Evolutionary conservation across 2,329 filamentous ascomycete species (phyloP), one percentile per base, ranked within the genome.

Genomic region (Aspergillus pseudonomiae): DNA sequence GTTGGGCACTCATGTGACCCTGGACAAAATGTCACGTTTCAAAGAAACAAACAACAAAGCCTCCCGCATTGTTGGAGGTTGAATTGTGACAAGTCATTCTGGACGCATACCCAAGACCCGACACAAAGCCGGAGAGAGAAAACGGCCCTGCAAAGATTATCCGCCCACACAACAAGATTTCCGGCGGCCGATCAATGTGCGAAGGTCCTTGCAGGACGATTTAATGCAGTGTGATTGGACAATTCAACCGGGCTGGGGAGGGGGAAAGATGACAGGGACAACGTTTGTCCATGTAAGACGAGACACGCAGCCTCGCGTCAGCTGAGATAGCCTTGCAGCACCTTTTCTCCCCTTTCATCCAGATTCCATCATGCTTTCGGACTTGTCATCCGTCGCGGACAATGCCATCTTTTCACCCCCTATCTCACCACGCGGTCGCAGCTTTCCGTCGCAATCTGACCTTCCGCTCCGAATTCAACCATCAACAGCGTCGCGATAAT

Each of bases 301-400:
- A 64, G 57, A 65, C 62, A 66, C 62, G 67, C 67, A 69, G 64
- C 50, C 67, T 65, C 64, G 67, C 67, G 67, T 69, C 63, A 68
- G 63, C 66, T 65, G 67, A 60, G 63, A 60, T 50, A 59, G 46
- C 39, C 60, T 59, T 45, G 39, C 61, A 52, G 43, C 48, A 63
- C 57, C 24, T 50, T 28, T 50, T 30, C 36, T 41, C 30, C 62
- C 59, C 56, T 54, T 57, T 61, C 55, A 26, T 39, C 45, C 48
- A 32, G n/a, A 52, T 30, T 52, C 48, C 28, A 52, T 12, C 30
- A 52, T 32, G 48, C 12, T 32, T 52, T 52, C 19, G 48, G 28
- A 52, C 48, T 21, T 32, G 48, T 52, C 48, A 52, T 32, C 52
- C 11, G 32, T 36, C 19, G 14, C 21, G 21, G 32, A 55, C 32